phyloP scores from a whole-genome alignment of 2,329 filamentous ascomycete genomes.

The Exophiala xenobiotica region DNA sequence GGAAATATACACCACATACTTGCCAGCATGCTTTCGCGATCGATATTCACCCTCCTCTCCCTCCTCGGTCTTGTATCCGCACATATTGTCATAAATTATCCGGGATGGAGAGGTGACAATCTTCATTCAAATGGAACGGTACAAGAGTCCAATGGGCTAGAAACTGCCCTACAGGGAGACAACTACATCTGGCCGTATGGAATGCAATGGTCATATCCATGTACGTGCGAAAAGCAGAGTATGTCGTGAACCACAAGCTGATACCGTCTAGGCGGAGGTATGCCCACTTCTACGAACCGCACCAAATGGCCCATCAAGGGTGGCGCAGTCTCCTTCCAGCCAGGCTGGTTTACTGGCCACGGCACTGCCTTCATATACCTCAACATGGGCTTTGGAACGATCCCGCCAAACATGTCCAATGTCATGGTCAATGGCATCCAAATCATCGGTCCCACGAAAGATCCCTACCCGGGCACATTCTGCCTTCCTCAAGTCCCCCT shows the following conservation, averaged over 20 bases:
- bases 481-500: constrained; percentile 88
- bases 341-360: constrained; percentile 95
- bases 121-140: constrained; percentile 70
- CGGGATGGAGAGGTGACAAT: constrained; percentile 84
- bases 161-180: constrained; percentile 45
- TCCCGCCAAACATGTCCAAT: constrained; percentile 83
- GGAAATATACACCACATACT: background rate
- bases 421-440: constrained; percentile 78
- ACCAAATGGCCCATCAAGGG: constrained; percentile 88
- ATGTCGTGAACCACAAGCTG: constrained; percentile 8
- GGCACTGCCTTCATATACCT: constrained; percentile 78
- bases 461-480: constrained; percentile 82
- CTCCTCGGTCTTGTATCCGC: constrained; percentile 43
- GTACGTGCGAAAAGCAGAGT: constrained; percentile 54
- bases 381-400: constrained; percentile 82
- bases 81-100: constrained; percentile 82
- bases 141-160: constrained; percentile 47
- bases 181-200: constrained; percentile 70
- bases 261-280: constrained; percentile 70
- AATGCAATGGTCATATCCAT: constrained; percentile 95
- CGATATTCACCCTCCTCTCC: constrained; percentile 34
- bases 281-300: constrained; percentile 73
- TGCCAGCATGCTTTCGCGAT: constrained; percentile 21
- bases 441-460: constrained; percentile 75
- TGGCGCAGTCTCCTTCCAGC: constrained; percentile 85